Conservation (phyloP, 2,329 filamentous ascomycete genomes). For the Epichloe gansuensis region DNA sequence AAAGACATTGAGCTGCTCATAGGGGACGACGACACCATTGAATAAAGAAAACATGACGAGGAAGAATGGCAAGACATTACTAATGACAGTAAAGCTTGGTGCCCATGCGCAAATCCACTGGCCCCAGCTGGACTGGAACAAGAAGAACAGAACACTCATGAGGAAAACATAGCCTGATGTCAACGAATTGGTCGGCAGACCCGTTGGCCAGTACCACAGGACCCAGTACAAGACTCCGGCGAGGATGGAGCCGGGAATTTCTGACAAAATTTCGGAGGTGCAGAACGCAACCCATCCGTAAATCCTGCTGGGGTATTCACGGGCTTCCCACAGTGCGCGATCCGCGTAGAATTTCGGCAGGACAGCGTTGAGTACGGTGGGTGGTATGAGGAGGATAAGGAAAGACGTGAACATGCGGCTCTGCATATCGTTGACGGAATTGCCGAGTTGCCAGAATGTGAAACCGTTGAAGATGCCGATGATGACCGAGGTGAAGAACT, state of each 20-base stretch:
- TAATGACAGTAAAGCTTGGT: constrained; percentile 41
- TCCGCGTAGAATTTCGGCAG: constrained; percentile 69
- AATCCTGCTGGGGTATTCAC: constrained; percentile 61
- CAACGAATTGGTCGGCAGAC: constrained; percentile 53
- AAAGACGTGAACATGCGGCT: constrained; percentile 66
- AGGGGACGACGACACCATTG: constrained; percentile 65
- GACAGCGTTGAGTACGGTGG: constrained; percentile 59
- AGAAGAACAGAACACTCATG: constrained; percentile 45
- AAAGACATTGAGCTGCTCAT: constrained; percentile 50
- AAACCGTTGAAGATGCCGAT: constrained; percentile 69
- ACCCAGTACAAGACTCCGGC: constrained; percentile 55
- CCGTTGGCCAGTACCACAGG: constrained; percentile 66
- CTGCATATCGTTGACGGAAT: constrained; percentile 56
- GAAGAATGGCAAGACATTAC: constrained; percentile 61
- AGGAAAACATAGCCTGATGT: constrained; percentile 4
- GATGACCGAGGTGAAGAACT: constrained; percentile 58
- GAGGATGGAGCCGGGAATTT: constrained; percentile 58
- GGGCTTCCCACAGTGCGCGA: constrained; percentile 57
- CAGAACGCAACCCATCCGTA: constrained; percentile 69
- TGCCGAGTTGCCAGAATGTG: constrained; percentile 59
- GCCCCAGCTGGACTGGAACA: constrained; percentile 65
- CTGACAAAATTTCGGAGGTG: constrained; percentile 58
- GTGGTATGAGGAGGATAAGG: constrained; percentile 51
- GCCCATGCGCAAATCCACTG: constrained; percentile 80
- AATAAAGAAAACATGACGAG: constrained; percentile 66